Conservation (phyloP, 257 asterid species). For the Nicotiana noctiflora region DNA sequence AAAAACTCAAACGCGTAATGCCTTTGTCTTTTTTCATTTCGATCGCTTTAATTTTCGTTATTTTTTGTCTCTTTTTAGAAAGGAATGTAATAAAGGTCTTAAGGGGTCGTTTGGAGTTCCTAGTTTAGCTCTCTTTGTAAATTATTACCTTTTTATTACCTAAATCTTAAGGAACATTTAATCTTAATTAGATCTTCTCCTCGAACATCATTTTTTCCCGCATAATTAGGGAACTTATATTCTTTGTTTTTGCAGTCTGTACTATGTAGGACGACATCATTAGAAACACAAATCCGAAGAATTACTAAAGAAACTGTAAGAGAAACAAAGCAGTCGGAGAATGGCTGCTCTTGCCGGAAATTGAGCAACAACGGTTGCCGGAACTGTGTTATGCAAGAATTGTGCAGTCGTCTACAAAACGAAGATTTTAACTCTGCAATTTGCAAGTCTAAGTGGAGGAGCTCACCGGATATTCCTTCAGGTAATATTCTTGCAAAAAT, state of each 20-base stretch:
- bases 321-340: constrained; percentile 30
- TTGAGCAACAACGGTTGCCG: constrained; percentile 44
- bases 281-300: constrained; percentile 60
- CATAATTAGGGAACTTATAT: not conserved
- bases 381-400: constrained; percentile 61
- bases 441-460: constrained; percentile 92
- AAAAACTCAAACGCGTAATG: not conserved
- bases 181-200: not conserved
- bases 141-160: not conserved
- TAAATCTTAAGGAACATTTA: not conserved
- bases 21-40: not conserved
- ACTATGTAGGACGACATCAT: constrained; percentile 61
- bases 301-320: constrained; percentile 50
- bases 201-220: too few species aligned
- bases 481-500: constrained; percentile 30
- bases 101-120: not conserved
- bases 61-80: too few species aligned
- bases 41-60: too few species aligned
- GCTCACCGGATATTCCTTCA: constrained; percentile 70
- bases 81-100: too few species aligned
- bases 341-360: constrained; percentile 42
- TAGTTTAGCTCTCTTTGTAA: not conserved
- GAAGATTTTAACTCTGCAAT: constrained; percentile 63
- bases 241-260: constrained; percentile 35
- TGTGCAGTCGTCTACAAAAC: constrained; percentile 50